phyloP scores from a whole-genome alignment of 2,329 filamentous ascomycete species.

The Fusarium acutatum region DNA sequence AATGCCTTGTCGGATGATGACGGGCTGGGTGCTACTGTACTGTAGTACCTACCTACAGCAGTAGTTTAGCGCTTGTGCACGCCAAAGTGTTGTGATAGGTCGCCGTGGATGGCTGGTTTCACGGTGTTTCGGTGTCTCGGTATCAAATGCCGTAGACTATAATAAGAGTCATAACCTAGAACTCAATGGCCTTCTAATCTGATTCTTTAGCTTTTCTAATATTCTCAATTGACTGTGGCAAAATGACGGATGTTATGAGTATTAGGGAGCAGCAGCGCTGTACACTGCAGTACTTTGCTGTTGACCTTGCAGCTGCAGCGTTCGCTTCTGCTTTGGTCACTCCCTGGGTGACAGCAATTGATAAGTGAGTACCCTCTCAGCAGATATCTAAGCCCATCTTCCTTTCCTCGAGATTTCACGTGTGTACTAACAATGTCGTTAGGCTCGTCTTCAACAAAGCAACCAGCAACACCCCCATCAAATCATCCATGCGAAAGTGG shows the following conservation, averaged over 20 bases:
- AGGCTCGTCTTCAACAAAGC: conserved; percentile 40
- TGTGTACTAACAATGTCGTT: background rate
- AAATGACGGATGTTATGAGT: conserved; percentile 39
- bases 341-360: conserved; percentile 41
- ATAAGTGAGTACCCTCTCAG: conserved; percentile 26
- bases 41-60: background rate
- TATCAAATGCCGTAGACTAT: background rate
- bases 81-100: background rate
- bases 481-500: conserved; percentile 35
- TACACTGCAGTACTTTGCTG: conserved; percentile 38
- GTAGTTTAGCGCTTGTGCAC: background rate
- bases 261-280: conserved; percentile 34
- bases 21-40: background rate
- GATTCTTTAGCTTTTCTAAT: background rate
- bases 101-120: conserved; percentile 1
- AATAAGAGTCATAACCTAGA: conserved; percentile 17
- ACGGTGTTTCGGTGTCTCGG: conserved; percentile 10
- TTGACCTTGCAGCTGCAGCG: conserved; percentile 34
- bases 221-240: background rate
- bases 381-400: rapidly evolving
- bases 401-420: rapidly evolving
- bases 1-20: background rate
- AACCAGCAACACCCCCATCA: conserved; percentile 31
- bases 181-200: rapidly evolving
- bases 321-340: conserved; percentile 39